Evolutionary conservation across 176 grass and related monocot species (phyloP).

Genomic region (Phragmites australis): DNA sequence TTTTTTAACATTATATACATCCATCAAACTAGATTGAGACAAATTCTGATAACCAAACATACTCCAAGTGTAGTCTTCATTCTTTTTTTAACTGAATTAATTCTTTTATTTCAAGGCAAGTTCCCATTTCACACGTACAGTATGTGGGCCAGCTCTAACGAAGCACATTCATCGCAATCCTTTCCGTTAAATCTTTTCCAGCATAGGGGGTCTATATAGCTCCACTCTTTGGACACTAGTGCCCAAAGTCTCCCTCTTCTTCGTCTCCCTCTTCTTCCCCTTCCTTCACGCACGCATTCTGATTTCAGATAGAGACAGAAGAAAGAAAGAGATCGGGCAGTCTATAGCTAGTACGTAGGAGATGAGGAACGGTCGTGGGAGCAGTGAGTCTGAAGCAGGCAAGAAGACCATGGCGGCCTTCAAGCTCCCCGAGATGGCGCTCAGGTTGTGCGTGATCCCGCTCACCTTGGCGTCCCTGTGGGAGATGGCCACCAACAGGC

Average conservation of each 20-base stretch:
- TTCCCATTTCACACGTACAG: no score
- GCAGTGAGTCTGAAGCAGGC: not conserved
- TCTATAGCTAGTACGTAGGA: not conserved
- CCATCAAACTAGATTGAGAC: no score
- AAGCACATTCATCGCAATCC: not conserved
- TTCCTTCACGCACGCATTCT: not conserved
- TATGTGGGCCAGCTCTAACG: no score
- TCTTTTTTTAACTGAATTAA: no score
- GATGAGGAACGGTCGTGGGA: not conserved
- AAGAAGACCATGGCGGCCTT: conserved; percentile 21
- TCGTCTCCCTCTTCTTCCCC: not conserved
- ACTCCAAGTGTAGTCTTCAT: no score
- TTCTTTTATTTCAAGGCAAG: no score
- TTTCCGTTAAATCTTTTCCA: not conserved
- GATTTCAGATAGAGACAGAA: no score
- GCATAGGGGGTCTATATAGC: not conserved
- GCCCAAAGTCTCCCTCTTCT: not conserved
- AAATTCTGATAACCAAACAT: no score
- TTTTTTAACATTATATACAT: no score
- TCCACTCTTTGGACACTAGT: not conserved
- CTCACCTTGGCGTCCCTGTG: conserved; percentile 61
- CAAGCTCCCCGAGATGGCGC: conserved; percentile 51
- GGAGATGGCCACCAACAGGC: conserved; percentile 73
- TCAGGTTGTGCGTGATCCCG: conserved; percentile 70
- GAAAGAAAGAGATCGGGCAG: not conserved